Evolutionary conservation across 345 rosid genomes (phyloP), one percentile per base, ranked within the genome.

Genomic region (Pistacia atlantica): DNA sequence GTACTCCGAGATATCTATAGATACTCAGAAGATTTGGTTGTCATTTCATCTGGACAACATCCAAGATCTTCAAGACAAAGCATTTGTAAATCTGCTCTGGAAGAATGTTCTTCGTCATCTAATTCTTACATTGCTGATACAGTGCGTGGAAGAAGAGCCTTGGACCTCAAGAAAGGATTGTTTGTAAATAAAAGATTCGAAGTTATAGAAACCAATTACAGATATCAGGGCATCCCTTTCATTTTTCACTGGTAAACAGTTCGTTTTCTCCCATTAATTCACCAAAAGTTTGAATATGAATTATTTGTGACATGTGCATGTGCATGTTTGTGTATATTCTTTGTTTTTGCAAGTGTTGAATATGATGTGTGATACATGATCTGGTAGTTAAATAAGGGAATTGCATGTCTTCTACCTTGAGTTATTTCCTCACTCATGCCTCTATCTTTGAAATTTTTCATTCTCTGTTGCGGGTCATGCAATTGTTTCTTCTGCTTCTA

Each of bases 211-310:
- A 75, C 75, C 57, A 58, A 74, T 79, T 74, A 56, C 78, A 74
- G 62, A 54, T 75, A 64, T 83, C 71, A 22, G 77, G 81, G 77
- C 63, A 58, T 75, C 80, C 81, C 80, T 79, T 71, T 73, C 79
- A 73, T 88, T 75, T 81, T 85, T 84, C 83, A 81, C 57, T 89
- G 90, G 93, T 90, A 90, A 45, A 7, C 12, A 37, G 35, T 52
- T 45, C 49, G 22, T 38, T 18, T 49, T 59, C 33, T 16, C 7
- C n/a, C 28, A 20, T 60, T 68, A 68, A 14, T 54, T 11, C 62
- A 11, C 61, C 52, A 56, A 37, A 37, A 20, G 11, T 31, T 67
- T 49, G 62, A 11, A 28, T 61, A 45, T 52, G 38, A 28, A 54
- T 48, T 18, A 51, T 55, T 5, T 73, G 31, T 33, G 5, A 67